These are phyloP conservation scores for Malus asiatica DNA, from an alignment of 306 rosid species.

Conservation along the genomic window DNA sequence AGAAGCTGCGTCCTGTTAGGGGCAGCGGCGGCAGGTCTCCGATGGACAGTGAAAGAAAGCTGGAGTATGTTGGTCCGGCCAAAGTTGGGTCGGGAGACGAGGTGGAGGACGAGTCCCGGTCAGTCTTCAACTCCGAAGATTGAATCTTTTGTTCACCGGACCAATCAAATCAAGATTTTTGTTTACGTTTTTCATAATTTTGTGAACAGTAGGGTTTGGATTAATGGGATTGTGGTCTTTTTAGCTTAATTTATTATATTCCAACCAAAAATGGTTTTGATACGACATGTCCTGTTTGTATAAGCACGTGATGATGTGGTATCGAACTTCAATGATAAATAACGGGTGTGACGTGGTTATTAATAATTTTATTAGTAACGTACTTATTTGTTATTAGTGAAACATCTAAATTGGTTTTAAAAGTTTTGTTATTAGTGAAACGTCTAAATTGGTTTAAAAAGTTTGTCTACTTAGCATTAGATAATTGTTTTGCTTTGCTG, in stretches of 20 bases:
- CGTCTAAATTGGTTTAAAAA: no score
- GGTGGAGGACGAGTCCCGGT: conserved; percentile 38
- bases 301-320: neutral
- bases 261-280: neutral
- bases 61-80: conserved; percentile 4
- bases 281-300: neutral
- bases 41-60: neutral
- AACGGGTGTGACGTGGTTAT: no score
- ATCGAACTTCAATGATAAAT: no score
- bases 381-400: no score
- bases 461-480: no score
- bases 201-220: neutral
- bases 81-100: conserved; percentile 31
- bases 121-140: conserved; percentile 5
- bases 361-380: no score
- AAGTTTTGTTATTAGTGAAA: no score
- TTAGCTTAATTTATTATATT: neutral
- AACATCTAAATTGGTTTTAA: no score
- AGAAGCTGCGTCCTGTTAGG: conserved; percentile 83
- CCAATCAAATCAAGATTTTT: neutral
- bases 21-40: conserved; percentile 34
- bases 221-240: neutral
- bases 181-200: neutral
- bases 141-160: no score
- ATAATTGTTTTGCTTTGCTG: neutral